Evolutionary conservation across 257 asterid species (phyloP), one percentile per base, ranked within the genome.

Genomic region (Cynanchum wilfordii): DNA sequence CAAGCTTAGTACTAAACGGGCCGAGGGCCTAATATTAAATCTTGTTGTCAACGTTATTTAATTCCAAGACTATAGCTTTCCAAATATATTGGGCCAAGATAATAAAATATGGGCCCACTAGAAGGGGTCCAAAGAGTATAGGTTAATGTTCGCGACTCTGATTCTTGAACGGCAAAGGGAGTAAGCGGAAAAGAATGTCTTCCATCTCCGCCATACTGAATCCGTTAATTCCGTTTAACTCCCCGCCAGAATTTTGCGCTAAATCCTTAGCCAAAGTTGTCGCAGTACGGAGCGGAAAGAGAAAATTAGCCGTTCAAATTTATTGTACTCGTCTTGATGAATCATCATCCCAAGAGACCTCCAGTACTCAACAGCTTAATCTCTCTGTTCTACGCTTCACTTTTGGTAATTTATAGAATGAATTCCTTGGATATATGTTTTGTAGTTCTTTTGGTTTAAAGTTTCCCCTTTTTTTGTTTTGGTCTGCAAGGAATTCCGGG

Each of bases 321-420:
- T 57, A 76, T 60, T 85, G 92, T 75, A 78, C 83, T 25, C 66
- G 81, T 45, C 58, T 54, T 17, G 82, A 81, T 51, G 69, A 79
- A 20, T 70, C 86, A 20, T 70, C 86, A 62, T 63, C 80, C 22
- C 73, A 80, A 76, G 81, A 70, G 68, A 62, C 49, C 81, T 29
- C 86, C 80, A 5, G 87, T 55, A 51, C 84, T 59, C 79, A 86
- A 38, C 93, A 84, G 80, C 88, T 86, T 73, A 88, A 94, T 63
- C 94, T 94, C 79, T 91, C 97, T 3, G 96, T 89, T 80, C 97
- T 94, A 80, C 97, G 97, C 83, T 94, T 94, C 84, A 94, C 97
- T 36, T 88, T 94, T 6, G 97, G 97, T 89, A 84, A 30, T 25
- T 1, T 56, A 36, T 0, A 20, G 7, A 54, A 7, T 2, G 4